A percentile compares a stretch with the other conserved stretches of the same genome.
Conservation (phyloP, 495 filamentous ascomycete genomes). For the Bacidia rubella region DNA sequence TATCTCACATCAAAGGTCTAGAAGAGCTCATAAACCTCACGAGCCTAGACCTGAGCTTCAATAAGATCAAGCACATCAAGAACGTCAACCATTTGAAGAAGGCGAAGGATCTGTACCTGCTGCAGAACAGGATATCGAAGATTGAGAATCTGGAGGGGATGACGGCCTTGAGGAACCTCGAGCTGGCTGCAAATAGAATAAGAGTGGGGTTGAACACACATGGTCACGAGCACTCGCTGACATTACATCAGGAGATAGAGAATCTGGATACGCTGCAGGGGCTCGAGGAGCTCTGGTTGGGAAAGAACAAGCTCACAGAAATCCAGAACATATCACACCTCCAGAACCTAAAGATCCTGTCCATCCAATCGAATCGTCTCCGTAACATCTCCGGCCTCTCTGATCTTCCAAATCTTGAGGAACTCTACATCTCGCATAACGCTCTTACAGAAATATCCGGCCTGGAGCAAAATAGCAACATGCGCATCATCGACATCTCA, state of each 20-base stretch:
- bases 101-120: conserved; percentile 78
- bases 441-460: conserved; percentile 65
- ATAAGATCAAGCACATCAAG: conserved; percentile 98
- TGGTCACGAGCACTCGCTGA: not conserved
- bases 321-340: conserved; percentile 62
- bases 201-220: conserved; percentile 31
- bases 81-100: conserved; percentile 65
- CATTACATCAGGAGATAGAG: conserved; percentile 53
- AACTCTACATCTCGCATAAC: conserved; percentile 98
- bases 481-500: conserved; percentile 77
- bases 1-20: conserved; percentile 72
- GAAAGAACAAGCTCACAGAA: conserved; percentile 93
- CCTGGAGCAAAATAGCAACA: conserved; percentile 51
- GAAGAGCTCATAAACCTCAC: conserved; percentile 62
- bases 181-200: conserved; percentile 86
- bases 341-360: conserved; percentile 71
- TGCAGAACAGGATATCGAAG: conserved; percentile 79
- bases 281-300: conserved; percentile 85
- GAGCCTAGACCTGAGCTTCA: conserved; percentile 86
- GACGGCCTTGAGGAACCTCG: conserved; percentile 61
- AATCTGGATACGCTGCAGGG: conserved; percentile 64
- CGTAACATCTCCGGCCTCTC: conserved; percentile 63
- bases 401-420: conserved; percentile 65
- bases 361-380: conserved; percentile 94
- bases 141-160: conserved; percentile 80